Evolutionary conservation across 2,329 filamentous ascomycete genomes (phyloP).

Genomic region (Ramularia endophylla): DNA sequence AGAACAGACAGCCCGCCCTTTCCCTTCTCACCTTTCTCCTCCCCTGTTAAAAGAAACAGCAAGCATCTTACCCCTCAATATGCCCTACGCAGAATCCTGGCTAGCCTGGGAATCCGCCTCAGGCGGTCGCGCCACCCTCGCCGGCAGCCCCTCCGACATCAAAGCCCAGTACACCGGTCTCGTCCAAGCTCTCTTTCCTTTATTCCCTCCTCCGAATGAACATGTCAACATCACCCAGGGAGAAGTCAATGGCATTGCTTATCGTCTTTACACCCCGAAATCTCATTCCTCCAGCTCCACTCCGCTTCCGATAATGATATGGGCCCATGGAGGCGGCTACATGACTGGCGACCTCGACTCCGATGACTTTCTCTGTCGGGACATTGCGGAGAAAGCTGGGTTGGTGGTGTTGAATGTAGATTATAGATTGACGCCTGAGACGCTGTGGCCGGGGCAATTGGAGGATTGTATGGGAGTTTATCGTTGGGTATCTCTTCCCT

Average conservation of each 20-base stretch:
- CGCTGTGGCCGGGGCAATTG: conserved; percentile 39
- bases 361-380: conserved; percentile 20
- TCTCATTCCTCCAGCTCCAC: conserved; percentile 12
- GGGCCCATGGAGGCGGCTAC: conserved; percentile 23
- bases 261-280: conserved; percentile 20
- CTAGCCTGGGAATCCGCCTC: conserved; percentile 17
- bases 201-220: conserved; percentile 16
- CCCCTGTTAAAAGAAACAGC: too few species aligned
- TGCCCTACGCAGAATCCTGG: conserved; percentile 21
- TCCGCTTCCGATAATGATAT: conserved; percentile 15
- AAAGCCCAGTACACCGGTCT: conserved; percentile 16
- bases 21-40: too few species aligned
- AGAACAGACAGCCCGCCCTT: too few species aligned
- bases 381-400: conserved; percentile 19
- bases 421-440: conserved; percentile 41
- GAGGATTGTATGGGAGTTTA: conserved; percentile 34
- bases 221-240: conserved; percentile 18
- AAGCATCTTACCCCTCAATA: too few species aligned
- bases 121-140: conserved; percentile 18
- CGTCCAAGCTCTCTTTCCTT: conserved; percentile 11
- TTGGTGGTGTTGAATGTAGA: conserved; percentile 34
- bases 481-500: conserved; percentile 34
- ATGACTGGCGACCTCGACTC: conserved; percentile 21
- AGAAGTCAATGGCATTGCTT: conserved; percentile 20
- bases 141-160: conserved; percentile 20